These are phyloP conservation scores for Xerocomus amazonicus DNA, from an alignment of 1,284 basidiomycete genomes.

Conservation along the genomic window DNA sequence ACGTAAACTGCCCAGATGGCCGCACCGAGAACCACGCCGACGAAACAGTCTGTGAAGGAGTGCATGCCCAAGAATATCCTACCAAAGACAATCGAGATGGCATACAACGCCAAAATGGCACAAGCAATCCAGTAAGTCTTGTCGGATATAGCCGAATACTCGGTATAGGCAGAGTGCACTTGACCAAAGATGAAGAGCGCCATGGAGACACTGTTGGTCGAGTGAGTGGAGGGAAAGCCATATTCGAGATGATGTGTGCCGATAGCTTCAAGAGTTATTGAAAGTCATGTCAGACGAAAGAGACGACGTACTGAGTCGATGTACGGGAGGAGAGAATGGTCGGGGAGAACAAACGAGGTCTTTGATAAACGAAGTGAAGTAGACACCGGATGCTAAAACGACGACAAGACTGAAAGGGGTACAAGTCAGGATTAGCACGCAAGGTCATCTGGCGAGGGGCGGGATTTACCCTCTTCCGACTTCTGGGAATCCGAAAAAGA, in stretches of 20 bases:
- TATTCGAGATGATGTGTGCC: slow-evolving; percentile 85
- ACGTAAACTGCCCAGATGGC: slow-evolving; percentile 61
- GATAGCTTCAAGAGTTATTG: slow-evolving; percentile 51
- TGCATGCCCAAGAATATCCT: slow-evolving; percentile 93
- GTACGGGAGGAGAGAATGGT: slow-evolving; percentile 88
- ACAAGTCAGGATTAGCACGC: not conserved
- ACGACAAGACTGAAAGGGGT: slow-evolving; percentile 56
- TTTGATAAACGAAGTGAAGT: slow-evolving; percentile 80
- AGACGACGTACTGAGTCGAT: slow-evolving; percentile 68
- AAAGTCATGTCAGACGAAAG: not conserved
- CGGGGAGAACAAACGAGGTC: slow-evolving; percentile 90
- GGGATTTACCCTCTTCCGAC: slow-evolving; percentile 68
- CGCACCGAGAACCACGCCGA: slow-evolving; percentile 65
- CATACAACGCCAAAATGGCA: slow-evolving; percentile 56
- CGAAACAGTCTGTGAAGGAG: slow-evolving; percentile 73
- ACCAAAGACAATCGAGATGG: slow-evolving; percentile 81
- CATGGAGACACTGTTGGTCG: slow-evolving; percentile 87
- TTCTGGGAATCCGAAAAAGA: slow-evolving; percentile 80
- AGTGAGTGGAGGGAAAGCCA: slow-evolving; percentile 96
- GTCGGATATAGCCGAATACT: slow-evolving; percentile 39
- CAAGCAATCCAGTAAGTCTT: slow-evolving; percentile 43
- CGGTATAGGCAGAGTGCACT: slow-evolving; percentile 44
- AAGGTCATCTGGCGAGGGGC: not conserved
- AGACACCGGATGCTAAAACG: slow-evolving; percentile 80
- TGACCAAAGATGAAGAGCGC: slow-evolving; percentile 72